These are phyloP conservation scores for Neocucurbitaria cava DNA, from an alignment of 2,329 filamentous ascomycete species.

Conservation along the genomic window DNA sequence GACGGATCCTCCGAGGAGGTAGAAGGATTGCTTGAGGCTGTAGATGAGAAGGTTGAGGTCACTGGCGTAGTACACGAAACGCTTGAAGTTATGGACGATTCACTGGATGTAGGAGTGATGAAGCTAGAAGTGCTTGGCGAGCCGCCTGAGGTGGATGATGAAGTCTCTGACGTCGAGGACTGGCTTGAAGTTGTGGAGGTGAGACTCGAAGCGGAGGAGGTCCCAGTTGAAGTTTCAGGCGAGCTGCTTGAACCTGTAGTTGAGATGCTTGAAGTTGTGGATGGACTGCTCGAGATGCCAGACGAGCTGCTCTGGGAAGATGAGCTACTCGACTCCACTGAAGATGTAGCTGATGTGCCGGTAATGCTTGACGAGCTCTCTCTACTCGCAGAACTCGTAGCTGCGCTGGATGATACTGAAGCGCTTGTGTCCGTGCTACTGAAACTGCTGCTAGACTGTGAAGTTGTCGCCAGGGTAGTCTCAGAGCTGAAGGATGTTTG, in stretches of 20 bases:
- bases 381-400: background rate
- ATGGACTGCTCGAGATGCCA: background rate
- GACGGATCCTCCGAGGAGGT: background rate
- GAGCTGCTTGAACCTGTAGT: background rate
- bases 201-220: background rate
- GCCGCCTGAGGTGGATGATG: background rate
- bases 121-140: background rate
- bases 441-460: conserved; percentile 1
- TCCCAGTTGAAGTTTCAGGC: background rate
- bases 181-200: background rate
- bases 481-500: background rate
- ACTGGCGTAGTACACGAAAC: background rate
- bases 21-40: background rate
- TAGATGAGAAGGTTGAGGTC: background rate
- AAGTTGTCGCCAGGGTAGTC: background rate
- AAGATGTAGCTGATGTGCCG: background rate
- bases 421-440: background rate
- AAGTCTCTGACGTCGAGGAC: background rate
- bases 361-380: background rate
- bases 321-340: background rate
- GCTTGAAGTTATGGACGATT: background rate
- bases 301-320: background rate
- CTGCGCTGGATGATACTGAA: background rate
- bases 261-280: background rate
- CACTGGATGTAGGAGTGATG: background rate